These are phyloP conservation scores for Vitis labrusca DNA, from an alignment of 164 flowering plant species.

Conservation along the genomic window DNA sequence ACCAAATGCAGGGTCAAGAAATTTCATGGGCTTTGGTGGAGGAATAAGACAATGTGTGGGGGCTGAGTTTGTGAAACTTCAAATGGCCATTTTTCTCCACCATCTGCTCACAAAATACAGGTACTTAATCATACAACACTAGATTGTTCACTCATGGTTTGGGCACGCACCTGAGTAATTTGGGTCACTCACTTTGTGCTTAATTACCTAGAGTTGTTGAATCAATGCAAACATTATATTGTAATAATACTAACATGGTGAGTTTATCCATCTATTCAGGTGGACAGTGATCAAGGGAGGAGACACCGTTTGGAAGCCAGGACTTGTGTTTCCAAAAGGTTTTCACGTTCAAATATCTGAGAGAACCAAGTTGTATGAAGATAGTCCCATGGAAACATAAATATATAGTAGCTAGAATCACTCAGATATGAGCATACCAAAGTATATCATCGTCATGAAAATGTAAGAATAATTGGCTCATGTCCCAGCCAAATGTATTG, in stretches of 20 bases:
- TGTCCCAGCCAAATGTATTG: too few species aligned
- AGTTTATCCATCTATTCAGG: constrained; percentile 23
- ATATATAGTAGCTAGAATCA: too few species aligned
- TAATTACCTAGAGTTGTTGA: too few species aligned
- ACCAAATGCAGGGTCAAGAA: constrained; percentile 40
- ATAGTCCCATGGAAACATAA: too few species aligned
- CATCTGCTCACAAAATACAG: constrained; percentile 61
- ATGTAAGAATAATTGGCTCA: too few species aligned
- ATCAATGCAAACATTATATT: too few species aligned
- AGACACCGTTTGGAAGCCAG: constrained; percentile 77
- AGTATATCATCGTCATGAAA: too few species aligned
- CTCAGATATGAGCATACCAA: too few species aligned
- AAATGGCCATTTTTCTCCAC: constrained; percentile 70
- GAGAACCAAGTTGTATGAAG: constrained; percentile 18
- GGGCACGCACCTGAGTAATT: too few species aligned
- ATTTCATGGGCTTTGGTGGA: constrained; percentile 81
- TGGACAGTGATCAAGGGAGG: constrained; percentile 79
- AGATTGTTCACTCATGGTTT: too few species aligned
- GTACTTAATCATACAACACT: constrained; percentile 17
- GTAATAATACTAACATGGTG: too few species aligned
- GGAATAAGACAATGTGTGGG: constrained; percentile 76
- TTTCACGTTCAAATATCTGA: constrained; percentile 52
- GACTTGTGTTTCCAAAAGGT: constrained; percentile 83
- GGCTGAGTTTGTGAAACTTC: constrained; percentile 61
- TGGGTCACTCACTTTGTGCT: constrained; percentile 11